Conservation (phyloP, 345 rosid species). For the Eucalyptus cloeziana region DNA sequence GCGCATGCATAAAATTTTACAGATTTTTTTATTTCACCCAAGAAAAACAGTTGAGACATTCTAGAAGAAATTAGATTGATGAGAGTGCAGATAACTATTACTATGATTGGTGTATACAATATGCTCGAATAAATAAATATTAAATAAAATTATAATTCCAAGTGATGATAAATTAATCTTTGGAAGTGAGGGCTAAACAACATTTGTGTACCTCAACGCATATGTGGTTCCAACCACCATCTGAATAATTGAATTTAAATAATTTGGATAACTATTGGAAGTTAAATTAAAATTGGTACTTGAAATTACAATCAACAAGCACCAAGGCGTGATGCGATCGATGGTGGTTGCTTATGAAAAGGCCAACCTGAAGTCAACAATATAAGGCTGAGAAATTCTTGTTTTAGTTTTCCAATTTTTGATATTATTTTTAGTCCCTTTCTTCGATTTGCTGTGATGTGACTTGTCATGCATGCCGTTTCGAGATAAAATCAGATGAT, state of each 20-base stretch:
- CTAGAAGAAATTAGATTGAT: background rate
- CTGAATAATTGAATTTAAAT: background rate
- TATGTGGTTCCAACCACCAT: background rate
- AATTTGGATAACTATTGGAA: background rate
- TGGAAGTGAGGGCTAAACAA: background rate
- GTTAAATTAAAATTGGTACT: background rate
- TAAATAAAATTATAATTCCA: slow-evolving; percentile 2
- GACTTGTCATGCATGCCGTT: background rate
- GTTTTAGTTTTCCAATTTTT: background rate
- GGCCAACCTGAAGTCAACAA: background rate
- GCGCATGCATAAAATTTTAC: background rate
- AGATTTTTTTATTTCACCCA: background rate
- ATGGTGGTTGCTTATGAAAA: background rate
- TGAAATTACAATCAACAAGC: background rate
- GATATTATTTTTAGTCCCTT: background rate
- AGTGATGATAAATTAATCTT: background rate
- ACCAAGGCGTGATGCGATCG: background rate
- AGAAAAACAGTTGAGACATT: background rate
- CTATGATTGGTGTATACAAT: background rate
- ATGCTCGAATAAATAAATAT: background rate
- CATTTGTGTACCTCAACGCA: background rate
- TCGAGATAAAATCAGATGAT: background rate
- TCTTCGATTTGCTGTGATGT: background rate
- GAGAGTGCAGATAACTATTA: background rate
- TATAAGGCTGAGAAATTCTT: background rate